Percentiles rank a stretch among this genome's conserved stretches.
These are phyloP conservation scores for Exophiala sp. DNA, from an alignment of 2,329 filamentous ascomycete genomes.

Conservation along the genomic window DNA sequence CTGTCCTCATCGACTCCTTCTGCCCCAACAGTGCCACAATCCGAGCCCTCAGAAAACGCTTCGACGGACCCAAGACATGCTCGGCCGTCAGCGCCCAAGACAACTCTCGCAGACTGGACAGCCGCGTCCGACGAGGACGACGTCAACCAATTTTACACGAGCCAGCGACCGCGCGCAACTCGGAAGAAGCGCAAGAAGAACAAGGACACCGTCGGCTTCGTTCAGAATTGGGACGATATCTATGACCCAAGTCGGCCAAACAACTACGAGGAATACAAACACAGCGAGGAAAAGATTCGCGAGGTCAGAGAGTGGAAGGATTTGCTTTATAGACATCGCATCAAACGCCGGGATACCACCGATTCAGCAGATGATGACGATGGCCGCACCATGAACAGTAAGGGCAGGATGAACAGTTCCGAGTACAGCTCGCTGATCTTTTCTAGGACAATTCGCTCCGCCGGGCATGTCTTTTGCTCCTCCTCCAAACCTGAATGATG, in stretches of 20 bases:
- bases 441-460: conserved; percentile 46
- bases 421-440: conserved; percentile 1
- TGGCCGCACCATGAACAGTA: conserved; percentile 43
- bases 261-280: conserved; percentile 75
- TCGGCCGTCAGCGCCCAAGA: conserved; percentile 49
- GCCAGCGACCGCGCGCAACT: conserved; percentile 63
- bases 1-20: conserved; percentile 27
- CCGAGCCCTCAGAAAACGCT: conserved; percentile 15
- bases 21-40: conserved; percentile 30
- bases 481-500: conserved; percentile 37
- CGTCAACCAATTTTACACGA: conserved; percentile 56
- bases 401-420: conserved; percentile 25
- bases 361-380: conserved; percentile 48
- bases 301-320: conserved; percentile 84
- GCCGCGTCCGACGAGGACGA: conserved; percentile 71
- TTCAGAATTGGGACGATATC: conserved; percentile 79
- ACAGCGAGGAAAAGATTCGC: conserved; percentile 73
- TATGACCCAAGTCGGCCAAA: conserved; percentile 81
- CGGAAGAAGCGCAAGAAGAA: conserved; percentile 73
- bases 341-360: conserved; percentile 41
- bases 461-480: conserved; percentile 48
- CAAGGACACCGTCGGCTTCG: conserved; percentile 49
- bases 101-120: conserved; percentile 73
- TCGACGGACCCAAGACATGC: conserved; percentile 12
- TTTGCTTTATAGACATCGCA: conserved; percentile 66